phyloP scores from a whole-genome alignment of 257 asterid genomes.

The Verbena officinalis region DNA sequence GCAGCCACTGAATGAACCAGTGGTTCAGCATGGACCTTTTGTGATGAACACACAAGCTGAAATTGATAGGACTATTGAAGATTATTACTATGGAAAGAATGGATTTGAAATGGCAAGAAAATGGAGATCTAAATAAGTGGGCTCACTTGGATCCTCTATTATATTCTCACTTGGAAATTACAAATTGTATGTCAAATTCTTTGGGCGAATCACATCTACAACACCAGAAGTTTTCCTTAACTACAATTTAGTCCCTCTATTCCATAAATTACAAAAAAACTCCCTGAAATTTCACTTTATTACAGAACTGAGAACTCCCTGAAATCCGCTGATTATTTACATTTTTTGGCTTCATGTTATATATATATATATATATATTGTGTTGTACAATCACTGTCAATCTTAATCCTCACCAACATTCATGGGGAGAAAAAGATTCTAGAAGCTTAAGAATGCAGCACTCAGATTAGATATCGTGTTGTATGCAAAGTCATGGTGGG shows the following conservation, averaged over 20 bases:
- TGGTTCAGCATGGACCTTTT: slow-evolving; percentile 89
- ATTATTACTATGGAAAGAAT: slow-evolving; percentile 69
- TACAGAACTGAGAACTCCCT: too few species aligned
- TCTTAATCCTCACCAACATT: slow-evolving; percentile 34
- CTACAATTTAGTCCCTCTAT: too few species aligned
- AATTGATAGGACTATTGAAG: slow-evolving; percentile 75
- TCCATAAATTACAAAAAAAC: too few species aligned
- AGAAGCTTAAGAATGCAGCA: slow-evolving; percentile 35
- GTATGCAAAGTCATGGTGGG: slow-evolving; percentile 24
- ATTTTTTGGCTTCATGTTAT: too few species aligned
- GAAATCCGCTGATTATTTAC: too few species aligned
- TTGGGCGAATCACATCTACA: too few species aligned
- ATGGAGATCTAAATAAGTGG: slow-evolving; percentile 64
- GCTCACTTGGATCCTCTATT: background rate
- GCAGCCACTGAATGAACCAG: slow-evolving; percentile 83
- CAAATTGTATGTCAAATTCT: background rate
- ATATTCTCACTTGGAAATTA: background rate
- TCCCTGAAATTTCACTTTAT: too few species aligned
- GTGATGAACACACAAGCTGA: slow-evolving; percentile 95
- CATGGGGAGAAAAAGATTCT: slow-evolving; percentile 28
- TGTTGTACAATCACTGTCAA: slow-evolving; percentile 24
- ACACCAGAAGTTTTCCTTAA: too few species aligned
- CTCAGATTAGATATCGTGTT: slow-evolving; percentile 21
- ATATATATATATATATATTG: too few species aligned
- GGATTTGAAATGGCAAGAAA: slow-evolving; percentile 86